These are phyloP conservation scores for Cladosporium sp. DNA, from an alignment of 2,329 filamentous ascomycete species.

Conservation along the genomic window DNA sequence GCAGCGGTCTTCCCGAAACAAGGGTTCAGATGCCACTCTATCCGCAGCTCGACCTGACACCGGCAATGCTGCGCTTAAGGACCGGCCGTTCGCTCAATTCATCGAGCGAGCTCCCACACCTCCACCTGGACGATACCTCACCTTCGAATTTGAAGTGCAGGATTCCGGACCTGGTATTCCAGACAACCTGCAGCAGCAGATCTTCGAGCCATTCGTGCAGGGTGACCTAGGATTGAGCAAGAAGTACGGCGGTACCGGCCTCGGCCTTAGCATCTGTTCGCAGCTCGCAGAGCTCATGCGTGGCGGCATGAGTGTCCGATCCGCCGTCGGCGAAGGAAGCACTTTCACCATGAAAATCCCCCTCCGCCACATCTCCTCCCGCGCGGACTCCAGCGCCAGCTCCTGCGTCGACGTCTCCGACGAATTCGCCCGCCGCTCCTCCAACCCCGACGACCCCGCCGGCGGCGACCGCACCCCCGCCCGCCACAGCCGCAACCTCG, in stretches of 20 bases:
- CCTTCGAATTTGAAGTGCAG: conserved; percentile 82
- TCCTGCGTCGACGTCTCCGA: conserved; percentile 26
- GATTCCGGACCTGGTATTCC: conserved; percentile 86
- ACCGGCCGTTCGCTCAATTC: conserved; percentile 27
- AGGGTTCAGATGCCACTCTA: conserved; percentile 1
- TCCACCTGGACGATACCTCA: conserved; percentile 59
- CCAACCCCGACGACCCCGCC: background rate
- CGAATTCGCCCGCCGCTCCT: conserved; percentile 8
- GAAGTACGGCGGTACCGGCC: conserved; percentile 81
- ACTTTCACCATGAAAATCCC: conserved; percentile 80
- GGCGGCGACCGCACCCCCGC: conserved; percentile 10
- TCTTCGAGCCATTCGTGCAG: conserved; percentile 93
- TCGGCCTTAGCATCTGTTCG: conserved; percentile 83
- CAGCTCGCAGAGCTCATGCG: conserved; percentile 80
- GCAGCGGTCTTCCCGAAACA: conserved; percentile 10
- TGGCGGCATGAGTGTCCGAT: conserved; percentile 66
- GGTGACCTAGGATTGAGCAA: conserved; percentile 85
- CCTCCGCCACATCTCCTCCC: conserved; percentile 66
- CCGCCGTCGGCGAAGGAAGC: conserved; percentile 66
- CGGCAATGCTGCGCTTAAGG: background rate
- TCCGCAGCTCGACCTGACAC: background rate
- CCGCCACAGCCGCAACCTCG: conserved; percentile 15
- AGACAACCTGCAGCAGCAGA: conserved; percentile 66
- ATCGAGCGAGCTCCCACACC: conserved; percentile 33
- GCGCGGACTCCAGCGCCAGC: conserved; percentile 48